Percentiles rank a stretch among this genome's conserved stretches.
phyloP scores from a whole-genome alignment of 768 basidiomycete genomes.

The Cantharellus anzutake region DNA sequence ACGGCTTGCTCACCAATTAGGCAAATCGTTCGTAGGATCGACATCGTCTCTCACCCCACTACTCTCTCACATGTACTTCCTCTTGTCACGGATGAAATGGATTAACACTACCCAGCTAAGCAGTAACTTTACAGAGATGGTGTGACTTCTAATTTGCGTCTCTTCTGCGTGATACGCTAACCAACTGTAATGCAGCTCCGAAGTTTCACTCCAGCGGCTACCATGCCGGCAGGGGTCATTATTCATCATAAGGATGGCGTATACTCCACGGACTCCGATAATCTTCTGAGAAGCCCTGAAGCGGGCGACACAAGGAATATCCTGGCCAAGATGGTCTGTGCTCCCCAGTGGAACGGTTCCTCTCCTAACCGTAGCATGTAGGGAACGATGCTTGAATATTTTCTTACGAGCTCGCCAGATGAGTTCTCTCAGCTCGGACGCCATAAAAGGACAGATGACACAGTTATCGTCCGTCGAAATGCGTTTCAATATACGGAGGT shows the following conservation, averaged over 20 bases:
- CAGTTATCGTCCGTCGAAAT: too few species aligned
- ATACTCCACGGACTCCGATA: slow-evolving; percentile 6
- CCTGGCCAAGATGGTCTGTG: slow-evolving; percentile 51
- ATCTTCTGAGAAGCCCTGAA: background rate
- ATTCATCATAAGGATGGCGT: slow-evolving; percentile 31
- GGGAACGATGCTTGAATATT: slow-evolving; percentile 82
- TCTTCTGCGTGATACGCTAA: background rate
- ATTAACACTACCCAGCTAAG: slow-evolving; percentile 47
- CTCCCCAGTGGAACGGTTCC: background rate
- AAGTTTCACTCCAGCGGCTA: slow-evolving; percentile 59
- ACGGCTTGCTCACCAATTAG: slow-evolving; percentile 35
- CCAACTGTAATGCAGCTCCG: slow-evolving; percentile 23
- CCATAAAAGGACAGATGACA: too few species aligned
- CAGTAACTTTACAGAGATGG: slow-evolving; percentile 31
- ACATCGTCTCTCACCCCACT: slow-evolving; percentile 80
- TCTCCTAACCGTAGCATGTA: slow-evolving; percentile 15
- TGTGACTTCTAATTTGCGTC: slow-evolving; percentile 22
- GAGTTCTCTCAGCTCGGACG: slow-evolving; percentile 28
- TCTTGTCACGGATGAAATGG: slow-evolving; percentile 51
- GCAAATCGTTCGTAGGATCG: slow-evolving; percentile 49
- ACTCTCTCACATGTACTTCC: slow-evolving; percentile 73
- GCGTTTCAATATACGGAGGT: too few species aligned
- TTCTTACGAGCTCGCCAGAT: slow-evolving; percentile 44
- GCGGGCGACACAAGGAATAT: slow-evolving; percentile 37
- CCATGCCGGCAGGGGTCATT: slow-evolving; percentile 51